These are phyloP conservation scores for Diplodia corticola DNA, from an alignment of 2,329 filamentous ascomycete genomes.

Conservation along the genomic window DNA sequence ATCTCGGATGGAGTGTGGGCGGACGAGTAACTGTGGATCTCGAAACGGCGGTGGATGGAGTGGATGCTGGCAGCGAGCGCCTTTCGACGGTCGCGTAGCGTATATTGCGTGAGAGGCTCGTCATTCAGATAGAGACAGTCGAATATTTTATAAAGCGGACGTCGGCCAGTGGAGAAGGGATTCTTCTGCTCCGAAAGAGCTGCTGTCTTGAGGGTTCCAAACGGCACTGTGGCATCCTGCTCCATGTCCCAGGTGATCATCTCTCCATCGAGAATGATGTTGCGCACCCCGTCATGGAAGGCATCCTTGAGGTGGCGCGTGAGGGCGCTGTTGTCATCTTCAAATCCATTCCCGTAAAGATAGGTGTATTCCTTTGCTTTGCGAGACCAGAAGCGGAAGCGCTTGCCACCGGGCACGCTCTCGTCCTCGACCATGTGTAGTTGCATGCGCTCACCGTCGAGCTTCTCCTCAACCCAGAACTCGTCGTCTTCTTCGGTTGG, in stretches of 20 bases:
- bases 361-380: conserved; percentile 97
- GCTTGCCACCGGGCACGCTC: conserved; percentile 64
- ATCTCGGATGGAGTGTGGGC: conserved; percentile 71
- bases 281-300: conserved; percentile 75
- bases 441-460: conserved; percentile 97
- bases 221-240: conserved; percentile 79
- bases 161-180: conserved; percentile 63
- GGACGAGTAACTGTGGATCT: conserved; percentile 72
- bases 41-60: conserved; percentile 72
- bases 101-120: conserved; percentile 75
- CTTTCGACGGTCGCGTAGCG: conserved; percentile 73
- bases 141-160: conserved; percentile 83
- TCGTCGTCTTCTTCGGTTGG: conserved; percentile 68
- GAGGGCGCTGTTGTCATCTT: conserved; percentile 73
- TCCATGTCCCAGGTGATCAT: conserved; percentile 98
- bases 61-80: conserved; percentile 73
- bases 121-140: conserved; percentile 90
- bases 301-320: conserved; percentile 77
- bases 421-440: conserved; percentile 83
- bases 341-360: conserved; percentile 77
- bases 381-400: conserved; percentile 88
- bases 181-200: conserved; percentile 78
- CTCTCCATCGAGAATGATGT: conserved; percentile 90
- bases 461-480: conserved; percentile 98
- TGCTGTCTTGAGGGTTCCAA: conserved; percentile 91